Percentiles rank a stretch among this genome's conserved stretches.
Evolutionary conservation across 2,329 filamentous ascomycete genomes (phyloP).

Genomic region (Cordyceps cicadae): DNA sequence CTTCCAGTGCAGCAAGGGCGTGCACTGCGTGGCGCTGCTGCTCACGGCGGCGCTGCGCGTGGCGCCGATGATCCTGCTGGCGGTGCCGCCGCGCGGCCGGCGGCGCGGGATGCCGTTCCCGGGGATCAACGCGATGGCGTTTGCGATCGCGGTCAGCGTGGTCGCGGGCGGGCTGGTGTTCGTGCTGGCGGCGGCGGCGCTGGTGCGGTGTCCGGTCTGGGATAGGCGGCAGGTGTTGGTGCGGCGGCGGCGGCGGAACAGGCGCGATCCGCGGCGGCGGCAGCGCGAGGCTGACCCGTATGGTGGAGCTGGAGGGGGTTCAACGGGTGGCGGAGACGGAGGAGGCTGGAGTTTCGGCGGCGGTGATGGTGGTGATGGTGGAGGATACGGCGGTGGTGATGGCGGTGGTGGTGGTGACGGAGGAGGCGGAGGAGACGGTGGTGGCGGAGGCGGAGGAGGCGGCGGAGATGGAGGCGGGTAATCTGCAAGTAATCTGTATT

Average conservation of each 20-base stretch:
- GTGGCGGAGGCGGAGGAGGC: background rate
- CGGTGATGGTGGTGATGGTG: background rate
- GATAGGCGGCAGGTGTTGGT: background rate
- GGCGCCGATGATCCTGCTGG: constrained; percentile 4
- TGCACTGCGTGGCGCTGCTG: constrained; percentile 5
- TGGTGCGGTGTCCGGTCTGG: constrained; percentile 2
- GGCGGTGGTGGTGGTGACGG: background rate
- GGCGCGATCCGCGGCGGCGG: background rate
- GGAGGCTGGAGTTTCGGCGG: constrained; percentile 5
- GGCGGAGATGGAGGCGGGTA: constrained; percentile 1
- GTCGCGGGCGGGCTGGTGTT: background rate
- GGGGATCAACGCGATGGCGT: background rate
- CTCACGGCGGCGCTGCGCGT: background rate
- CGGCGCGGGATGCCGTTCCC: background rate
- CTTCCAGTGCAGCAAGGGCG: background rate
- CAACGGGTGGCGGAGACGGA: background rate
- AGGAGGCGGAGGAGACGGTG: background rate
- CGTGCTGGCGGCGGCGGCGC: background rate
- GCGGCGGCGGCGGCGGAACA: background rate
- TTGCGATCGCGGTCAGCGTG: constrained; percentile 1
- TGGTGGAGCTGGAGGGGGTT: background rate
- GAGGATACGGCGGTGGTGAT: background rate
- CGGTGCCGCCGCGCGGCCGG: background rate
- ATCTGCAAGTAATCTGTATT: background rate
- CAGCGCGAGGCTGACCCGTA: background rate